Base-by-base conservation (phyloP, 2,329 filamentous ascomycete genomes). In the Epichloe amarillans region DNA sequence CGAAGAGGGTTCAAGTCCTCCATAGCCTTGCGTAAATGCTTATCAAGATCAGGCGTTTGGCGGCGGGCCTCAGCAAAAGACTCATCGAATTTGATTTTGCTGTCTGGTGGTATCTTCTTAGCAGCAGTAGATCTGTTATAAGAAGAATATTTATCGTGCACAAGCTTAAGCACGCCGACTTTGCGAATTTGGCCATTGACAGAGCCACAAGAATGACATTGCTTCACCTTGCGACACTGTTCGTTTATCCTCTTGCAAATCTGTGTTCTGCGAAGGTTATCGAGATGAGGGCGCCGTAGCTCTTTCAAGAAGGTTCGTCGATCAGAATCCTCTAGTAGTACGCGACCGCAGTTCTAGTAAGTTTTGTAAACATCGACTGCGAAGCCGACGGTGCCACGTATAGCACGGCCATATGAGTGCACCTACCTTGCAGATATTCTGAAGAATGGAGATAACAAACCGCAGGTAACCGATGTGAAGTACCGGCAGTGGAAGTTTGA, bases 401-500 rank as follows among this genome's bases (percentile, higher is more conserved):
- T 30, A 17, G n/a, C 11, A 8, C 38, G 15, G 15, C n/a, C n/a
- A 40, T 10, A 10, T 19, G 38, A 40, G 11, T 40, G 11, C 38
- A 38, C 45, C 12, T 19, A 76, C 69, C 63, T 95, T 98, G 82
- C 93, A 98, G 57, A 98, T 94, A 62, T 93, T 86, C 65, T 97
- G 90, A 23, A 98, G 75, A 51, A 95, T 90, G 43, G 83, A 84
- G 63, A 95, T 91, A 56, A 93, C 88, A 65, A 94, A 89, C 64
- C 89, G 93, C 60, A 98, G 79, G 64, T 96, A 98, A 38, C 93
- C 93, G 57, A 97, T 89, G 64, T 98, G 93, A 63, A 97, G 97
- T 42, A 86, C 88, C 4, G 93, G 93, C 48, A 98, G 74, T 1
- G 91, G 88, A 14, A 98, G 79, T 61, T 87, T 83, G 60, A 98